Evolutionary conservation across 257 asterid species (phyloP).

Genomic region (Nicotiana otophora): DNA sequence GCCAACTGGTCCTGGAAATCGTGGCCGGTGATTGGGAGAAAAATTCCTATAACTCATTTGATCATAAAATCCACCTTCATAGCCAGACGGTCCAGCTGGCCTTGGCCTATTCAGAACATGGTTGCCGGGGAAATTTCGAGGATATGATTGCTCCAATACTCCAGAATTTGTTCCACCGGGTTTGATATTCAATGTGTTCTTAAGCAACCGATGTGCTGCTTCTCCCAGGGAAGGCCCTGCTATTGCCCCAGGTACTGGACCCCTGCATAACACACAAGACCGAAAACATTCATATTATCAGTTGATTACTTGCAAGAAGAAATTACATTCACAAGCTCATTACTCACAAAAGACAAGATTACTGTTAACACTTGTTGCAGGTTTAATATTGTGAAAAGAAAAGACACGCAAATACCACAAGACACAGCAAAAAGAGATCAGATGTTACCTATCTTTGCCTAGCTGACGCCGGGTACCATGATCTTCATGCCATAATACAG

Average conservation of each 20-base stretch:
- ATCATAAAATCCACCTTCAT: constrained; percentile 49
- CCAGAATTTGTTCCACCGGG: constrained; percentile 14
- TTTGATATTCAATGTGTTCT: constrained; percentile 59
- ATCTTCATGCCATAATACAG: constrained; percentile 90
- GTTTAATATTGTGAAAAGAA: background rate
- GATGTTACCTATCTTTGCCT: constrained; percentile 57
- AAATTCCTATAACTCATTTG: constrained; percentile 28
- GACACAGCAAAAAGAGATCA: background rate
- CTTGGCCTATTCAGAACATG: constrained; percentile 35
- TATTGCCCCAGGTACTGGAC: constrained; percentile 71
- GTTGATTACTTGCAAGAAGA: background rate
- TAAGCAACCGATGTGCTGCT: constrained; percentile 91
- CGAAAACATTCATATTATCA: background rate
- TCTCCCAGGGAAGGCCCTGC: constrained; percentile 79
- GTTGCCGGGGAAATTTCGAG: constrained; percentile 31
- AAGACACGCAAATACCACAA: background rate
- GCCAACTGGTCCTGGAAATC: constrained; percentile 41
- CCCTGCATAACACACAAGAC: constrained; percentile 41
- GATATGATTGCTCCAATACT: constrained; percentile 32
- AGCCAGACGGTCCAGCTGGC: constrained; percentile 78
- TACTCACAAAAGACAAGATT: background rate
- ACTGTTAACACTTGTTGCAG: background rate
- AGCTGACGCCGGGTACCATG: constrained; percentile 54
- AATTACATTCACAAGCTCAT: constrained; percentile 1
- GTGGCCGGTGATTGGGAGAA: constrained; percentile 34